phyloP scores from a whole-genome alignment of 208 protist genomes.

The Phytomonas francai region DNA sequence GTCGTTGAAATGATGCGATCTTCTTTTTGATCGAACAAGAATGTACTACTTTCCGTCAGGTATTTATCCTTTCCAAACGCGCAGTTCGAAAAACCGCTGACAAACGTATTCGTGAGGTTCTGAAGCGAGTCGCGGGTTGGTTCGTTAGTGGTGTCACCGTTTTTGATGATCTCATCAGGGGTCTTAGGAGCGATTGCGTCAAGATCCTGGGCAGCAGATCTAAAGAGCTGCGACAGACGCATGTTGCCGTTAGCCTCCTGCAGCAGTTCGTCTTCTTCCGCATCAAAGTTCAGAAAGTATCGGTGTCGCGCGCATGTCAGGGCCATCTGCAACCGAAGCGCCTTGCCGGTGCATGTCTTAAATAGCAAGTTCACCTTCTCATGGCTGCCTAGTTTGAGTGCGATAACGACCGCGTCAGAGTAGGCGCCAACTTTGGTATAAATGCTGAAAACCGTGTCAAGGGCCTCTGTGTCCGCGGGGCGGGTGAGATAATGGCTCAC shows the following conservation, averaged over 20 bases:
- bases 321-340: conserved; percentile 88
- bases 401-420: conserved; percentile 86
- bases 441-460: conserved; percentile 88
- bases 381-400: conserved; percentile 82
- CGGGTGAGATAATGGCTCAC: conserved; percentile 93
- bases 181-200: conserved; percentile 96
- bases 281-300: conserved; percentile 68
- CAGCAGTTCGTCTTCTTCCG: conserved; percentile 88
- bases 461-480: conserved; percentile 90
- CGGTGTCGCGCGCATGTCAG: conserved; percentile 90
- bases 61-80: conserved; percentile 97
- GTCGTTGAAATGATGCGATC: conserved; percentile 94
- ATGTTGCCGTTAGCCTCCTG: conserved; percentile 93
- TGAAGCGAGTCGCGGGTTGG: conserved; percentile 64
- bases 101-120: conserved; percentile 97
- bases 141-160: conserved; percentile 45
- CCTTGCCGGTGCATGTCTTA: conserved; percentile 48
- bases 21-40: conserved; percentile 96
- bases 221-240: conserved; percentile 92
- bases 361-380: conserved; percentile 79
- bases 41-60: conserved; percentile 86
- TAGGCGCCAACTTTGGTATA: conserved; percentile 90
- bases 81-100: conserved; percentile 93
- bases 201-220: conserved; percentile 89
- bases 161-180: conserved; percentile 98